Percentiles rank a stretch among this genome's conserved stretches.
These are phyloP conservation scores for Dispira simplex DNA, from an alignment of 192 early-diverging fungal genomes.

Conservation along the genomic window DNA sequence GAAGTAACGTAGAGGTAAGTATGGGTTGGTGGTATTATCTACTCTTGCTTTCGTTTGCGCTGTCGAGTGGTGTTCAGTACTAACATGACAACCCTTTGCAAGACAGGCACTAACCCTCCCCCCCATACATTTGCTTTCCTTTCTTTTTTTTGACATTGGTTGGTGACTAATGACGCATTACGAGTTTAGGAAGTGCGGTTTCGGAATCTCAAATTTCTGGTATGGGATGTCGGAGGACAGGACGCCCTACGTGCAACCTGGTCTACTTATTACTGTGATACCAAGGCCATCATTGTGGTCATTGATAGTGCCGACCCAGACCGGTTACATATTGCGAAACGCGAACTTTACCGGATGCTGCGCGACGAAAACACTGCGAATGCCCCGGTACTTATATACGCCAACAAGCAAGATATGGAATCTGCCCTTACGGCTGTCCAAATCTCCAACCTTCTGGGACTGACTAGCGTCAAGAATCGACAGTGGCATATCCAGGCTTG, in stretches of 20 bases:
- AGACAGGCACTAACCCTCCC: no score
- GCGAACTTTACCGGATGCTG: slow-evolving; percentile 1
- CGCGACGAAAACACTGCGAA: background rate
- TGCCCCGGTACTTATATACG: slow-evolving; percentile 3
- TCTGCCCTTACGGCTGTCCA: background rate
- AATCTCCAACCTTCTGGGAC: slow-evolving; percentile 1
- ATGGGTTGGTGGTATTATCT: no score
- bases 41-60: no score
- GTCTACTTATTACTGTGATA: slow-evolving; percentile 6
- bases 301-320: slow-evolving; percentile 4
- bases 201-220: background rate
- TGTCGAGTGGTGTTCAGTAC: no score
- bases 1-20: slow-evolving; percentile 5
- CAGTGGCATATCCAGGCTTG: slow-evolving; percentile 6
- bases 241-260: background rate
- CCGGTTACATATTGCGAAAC: slow-evolving; percentile 4
- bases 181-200: slow-evolving; percentile 1
- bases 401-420: slow-evolving; percentile 5
- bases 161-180: no score
- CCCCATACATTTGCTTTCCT: no score
- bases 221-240: slow-evolving; percentile 2
- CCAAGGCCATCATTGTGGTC: slow-evolving; percentile 1
- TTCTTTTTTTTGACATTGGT: no score
- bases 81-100: no score
- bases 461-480: background rate